Conservation (phyloP, 2,329 filamentous ascomycete genomes). For the Aspergillus spinulosporus region DNA sequence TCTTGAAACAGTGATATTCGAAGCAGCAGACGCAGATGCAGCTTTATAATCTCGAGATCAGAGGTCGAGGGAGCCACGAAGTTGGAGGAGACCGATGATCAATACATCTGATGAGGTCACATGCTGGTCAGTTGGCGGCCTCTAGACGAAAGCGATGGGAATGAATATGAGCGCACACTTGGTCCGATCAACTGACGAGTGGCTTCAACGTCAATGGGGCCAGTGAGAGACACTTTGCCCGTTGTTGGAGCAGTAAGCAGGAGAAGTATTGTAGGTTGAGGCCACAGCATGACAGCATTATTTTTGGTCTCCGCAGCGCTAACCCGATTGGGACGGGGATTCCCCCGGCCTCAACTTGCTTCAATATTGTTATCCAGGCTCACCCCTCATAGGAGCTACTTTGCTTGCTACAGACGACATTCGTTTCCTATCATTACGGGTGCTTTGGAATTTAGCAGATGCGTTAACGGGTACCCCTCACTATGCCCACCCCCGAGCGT, state of each 20-base stretch:
- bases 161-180: not conserved
- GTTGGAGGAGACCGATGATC: constrained; percentile 14
- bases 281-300: constrained; percentile 7
- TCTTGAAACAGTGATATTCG: not conserved
- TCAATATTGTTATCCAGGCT: not conserved
- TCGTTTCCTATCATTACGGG: constrained; percentile 2
- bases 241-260: not conserved
- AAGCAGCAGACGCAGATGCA: not conserved
- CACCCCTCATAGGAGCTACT: not conserved
- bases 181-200: constrained; percentile 10
- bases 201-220: not conserved
- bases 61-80: constrained; percentile 9
- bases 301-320: constrained; percentile 23
- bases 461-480: constrained; percentile 18
- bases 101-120: constrained; percentile 24
- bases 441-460: constrained; percentile 5
- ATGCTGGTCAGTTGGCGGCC: constrained; percentile 18
- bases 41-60: constrained; percentile 7
- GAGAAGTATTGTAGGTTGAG: not conserved
- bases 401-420: not conserved
- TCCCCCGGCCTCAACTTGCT: constrained; percentile 1
- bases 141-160: not conserved
- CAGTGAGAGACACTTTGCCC: not conserved
- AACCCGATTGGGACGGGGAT: constrained; percentile 19
- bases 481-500: constrained; percentile 38